These are phyloP conservation scores for Leucosporidium yakuticum DNA, from an alignment of 768 basidiomycete genomes.

Conservation along the genomic window DNA sequence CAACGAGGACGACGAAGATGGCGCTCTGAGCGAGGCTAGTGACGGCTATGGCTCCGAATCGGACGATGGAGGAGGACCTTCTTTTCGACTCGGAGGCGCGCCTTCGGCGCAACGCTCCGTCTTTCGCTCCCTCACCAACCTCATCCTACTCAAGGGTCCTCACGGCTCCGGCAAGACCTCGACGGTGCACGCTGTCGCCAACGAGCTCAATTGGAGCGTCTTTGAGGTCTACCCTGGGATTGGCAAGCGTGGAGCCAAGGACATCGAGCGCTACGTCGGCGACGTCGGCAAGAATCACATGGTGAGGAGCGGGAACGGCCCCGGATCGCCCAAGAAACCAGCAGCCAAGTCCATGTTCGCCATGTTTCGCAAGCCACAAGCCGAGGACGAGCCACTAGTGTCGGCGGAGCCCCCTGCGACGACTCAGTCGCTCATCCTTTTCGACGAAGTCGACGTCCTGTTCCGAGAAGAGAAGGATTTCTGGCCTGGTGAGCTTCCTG, in stretches of 20 bases:
- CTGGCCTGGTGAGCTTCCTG: conserved; percentile 30
- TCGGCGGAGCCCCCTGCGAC: conserved; percentile 40
- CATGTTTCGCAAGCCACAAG: conserved; percentile 18
- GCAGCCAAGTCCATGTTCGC: conserved; percentile 7
- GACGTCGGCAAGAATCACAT: conserved; percentile 92
- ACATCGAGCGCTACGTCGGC: conserved; percentile 72
- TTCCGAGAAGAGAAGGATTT: conserved; percentile 71
- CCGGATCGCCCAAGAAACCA: conserved; percentile 12
- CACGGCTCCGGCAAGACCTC: conserved; percentile 84
- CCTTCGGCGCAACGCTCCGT: conserved; percentile 12
- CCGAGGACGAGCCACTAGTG: conserved; percentile 7
- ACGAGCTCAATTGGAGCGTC: conserved; percentile 89
- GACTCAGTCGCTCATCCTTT: conserved; percentile 77
- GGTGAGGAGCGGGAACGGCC: conserved; percentile 45
- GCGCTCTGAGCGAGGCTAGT: conserved; percentile 54
- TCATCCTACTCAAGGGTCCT: conserved; percentile 77
- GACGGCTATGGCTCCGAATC: not conserved
- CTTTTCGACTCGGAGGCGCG: conserved; percentile 24
- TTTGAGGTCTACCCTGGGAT: conserved; percentile 96
- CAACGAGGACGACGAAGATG: conserved; percentile 45
- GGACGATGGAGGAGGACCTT: conserved; percentile 43
- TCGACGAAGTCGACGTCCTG: conserved; percentile 93
- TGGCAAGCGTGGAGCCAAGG: conserved; percentile 75
- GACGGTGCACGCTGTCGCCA: conserved; percentile 85
- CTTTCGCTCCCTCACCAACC: conserved; percentile 60